Conservation (phyloP, 305 asterid genomes). For the Euphrasia arctica region DNA sequence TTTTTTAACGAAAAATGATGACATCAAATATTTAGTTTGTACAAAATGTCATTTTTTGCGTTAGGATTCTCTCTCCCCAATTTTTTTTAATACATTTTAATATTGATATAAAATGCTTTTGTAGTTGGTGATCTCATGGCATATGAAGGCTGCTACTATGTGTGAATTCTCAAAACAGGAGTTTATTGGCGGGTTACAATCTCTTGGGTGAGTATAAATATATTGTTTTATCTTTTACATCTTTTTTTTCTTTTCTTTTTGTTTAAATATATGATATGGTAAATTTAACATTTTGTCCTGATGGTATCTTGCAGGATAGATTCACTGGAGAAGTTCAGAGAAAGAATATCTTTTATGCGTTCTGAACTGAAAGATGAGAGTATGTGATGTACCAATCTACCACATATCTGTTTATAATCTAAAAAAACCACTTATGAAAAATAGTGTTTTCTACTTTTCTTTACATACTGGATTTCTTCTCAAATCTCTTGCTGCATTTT, state of each 20-base stretch:
- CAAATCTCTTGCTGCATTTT: slow-evolving; percentile 10
- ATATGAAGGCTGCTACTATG: slow-evolving; percentile 99
- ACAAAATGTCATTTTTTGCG: not conserved
- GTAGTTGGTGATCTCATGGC: slow-evolving; percentile 98
- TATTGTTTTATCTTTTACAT: not conserved
- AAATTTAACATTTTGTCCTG: slow-evolving; percentile 25
- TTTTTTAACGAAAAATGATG: too few relatives aligned
- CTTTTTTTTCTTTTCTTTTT: not conserved
- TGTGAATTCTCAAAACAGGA: slow-evolving; percentile 99
- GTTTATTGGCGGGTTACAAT: slow-evolving; percentile 84
- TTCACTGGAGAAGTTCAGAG: slow-evolving; percentile 87
- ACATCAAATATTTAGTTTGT: not conserved
- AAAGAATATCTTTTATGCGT: slow-evolving; percentile 86
- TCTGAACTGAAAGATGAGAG: slow-evolving; percentile 96
- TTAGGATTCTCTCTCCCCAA: not conserved
- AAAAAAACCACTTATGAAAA: not conserved
- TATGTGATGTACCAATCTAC: slow-evolving; percentile 45
- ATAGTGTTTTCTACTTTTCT: slow-evolving; percentile 7
- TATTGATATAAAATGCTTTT: slow-evolving; percentile 20
- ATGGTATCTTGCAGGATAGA: slow-evolving; percentile 66
- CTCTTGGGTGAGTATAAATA: slow-evolving; percentile 73
- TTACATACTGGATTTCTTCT: slow-evolving; percentile 1
- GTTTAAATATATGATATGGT: not conserved
- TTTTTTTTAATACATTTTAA: not conserved
- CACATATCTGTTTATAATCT: slow-evolving; percentile 21